These are phyloP conservation scores for Leucosporidium scottii DNA, from an alignment of 768 basidiomycete species.

Conservation along the genomic window DNA sequence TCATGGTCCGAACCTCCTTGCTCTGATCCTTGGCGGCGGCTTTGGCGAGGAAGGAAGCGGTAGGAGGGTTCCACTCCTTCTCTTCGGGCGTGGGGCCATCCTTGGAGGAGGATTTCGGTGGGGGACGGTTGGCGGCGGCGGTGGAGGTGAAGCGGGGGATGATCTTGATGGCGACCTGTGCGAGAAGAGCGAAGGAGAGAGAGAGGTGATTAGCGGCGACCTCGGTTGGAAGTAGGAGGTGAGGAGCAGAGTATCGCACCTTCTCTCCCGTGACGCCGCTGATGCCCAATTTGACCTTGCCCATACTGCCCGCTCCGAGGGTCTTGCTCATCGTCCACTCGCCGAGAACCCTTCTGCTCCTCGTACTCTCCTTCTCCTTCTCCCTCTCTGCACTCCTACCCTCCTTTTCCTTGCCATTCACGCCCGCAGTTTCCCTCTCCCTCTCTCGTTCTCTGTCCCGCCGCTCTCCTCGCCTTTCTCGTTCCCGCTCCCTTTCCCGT, in stretches of 20 bases:
- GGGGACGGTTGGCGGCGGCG: conserved; percentile 46
- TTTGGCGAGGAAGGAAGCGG: conserved; percentile 59
- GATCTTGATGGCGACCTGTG: conserved; percentile 95
- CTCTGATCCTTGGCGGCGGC: conserved; percentile 80
- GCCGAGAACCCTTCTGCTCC: conserved; percentile 52
- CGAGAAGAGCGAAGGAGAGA: conserved; percentile 7
- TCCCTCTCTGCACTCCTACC: conserved; percentile 1
- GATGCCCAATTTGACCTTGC: conserved; percentile 93
- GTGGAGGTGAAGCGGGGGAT: conserved; percentile 74
- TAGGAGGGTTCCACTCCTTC: conserved; percentile 37
- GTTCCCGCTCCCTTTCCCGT: no score
- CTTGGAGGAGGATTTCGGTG: neutral
- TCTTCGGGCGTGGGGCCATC: neutral
- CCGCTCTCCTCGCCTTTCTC: neutral
- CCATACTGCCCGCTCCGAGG: conserved; percentile 95
- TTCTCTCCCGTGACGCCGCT: conserved; percentile 85
- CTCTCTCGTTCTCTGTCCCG: neutral
- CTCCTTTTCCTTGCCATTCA: neutral
- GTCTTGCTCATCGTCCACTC: conserved; percentile 97
- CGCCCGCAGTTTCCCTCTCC: conserved; percentile 6
- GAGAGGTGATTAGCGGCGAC: neutral
- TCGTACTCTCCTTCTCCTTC: conserved; percentile 5
- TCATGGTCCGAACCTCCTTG: conserved; percentile 91
- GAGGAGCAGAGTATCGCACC: conserved; percentile 49
- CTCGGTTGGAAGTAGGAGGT: neutral